Evolutionary conservation across 768 basidiomycete species (phyloP), one percentile per base, ranked within the genome.

Genomic region (Amanita jacksonii): DNA sequence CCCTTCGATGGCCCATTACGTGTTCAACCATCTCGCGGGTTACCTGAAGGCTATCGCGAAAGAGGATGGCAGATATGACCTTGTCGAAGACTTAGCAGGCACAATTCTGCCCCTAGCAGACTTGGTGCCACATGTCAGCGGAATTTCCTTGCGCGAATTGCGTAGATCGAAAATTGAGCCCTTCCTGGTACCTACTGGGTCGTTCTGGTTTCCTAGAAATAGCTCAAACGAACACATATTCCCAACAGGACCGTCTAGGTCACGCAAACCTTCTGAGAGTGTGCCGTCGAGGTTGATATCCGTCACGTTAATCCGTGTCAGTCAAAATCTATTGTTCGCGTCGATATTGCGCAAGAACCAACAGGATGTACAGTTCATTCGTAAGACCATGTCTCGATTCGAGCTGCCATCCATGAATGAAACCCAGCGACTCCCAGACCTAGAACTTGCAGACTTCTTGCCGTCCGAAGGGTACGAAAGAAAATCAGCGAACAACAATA

Each of bases 1-100:
- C 1, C 82, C 81, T 2, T 69, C 76, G 0, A 66, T 81, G 63
- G 63, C 78, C 0, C 77, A 87, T 57, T 67, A 75, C 51, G 54
- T 83, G 15, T 79, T 86, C 64, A 86, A 85, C 54, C 72, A 80
- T 52, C 57, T 87, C 5, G 72, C 77, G 8, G 85, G 85, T 1
- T 79, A 77, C 45, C 57, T 89, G 50, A 84, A 81, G 54, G 62
- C 63, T 38, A 52, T 66, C 25, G 60, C 76, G 16, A 68, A 70
- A 27, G 66, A 74, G 34, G 48, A 59, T 4, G 73, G 72, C 1
- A 57, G 60, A 8, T 44, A 53, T 1, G 66, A 75, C 30, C 57
- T 73, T 8, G 62, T 84, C 12, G 59, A 61, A 22, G 68, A 71
- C 28, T 82, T 77, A 55, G 74, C 76, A 4, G 67, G 71, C 43